These are phyloP conservation scores for Beauveria medogensis DNA, from an alignment of 2,329 filamentous ascomycete genomes.

Conservation along the genomic window DNA sequence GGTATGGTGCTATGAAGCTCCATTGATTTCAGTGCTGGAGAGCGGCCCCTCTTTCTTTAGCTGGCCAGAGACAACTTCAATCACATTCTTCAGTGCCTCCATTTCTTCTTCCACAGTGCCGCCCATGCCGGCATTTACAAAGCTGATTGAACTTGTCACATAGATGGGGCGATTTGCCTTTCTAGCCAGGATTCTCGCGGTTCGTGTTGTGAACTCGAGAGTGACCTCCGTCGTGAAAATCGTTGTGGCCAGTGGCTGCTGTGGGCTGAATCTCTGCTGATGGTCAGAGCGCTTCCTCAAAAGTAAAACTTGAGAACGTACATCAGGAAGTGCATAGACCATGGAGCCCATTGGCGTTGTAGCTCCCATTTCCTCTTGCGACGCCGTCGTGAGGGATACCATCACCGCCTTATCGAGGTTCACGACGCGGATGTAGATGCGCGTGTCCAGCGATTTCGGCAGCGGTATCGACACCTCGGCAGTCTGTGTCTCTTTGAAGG, in stretches of 20 bases:
- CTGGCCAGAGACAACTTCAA: slow-evolving; percentile 50
- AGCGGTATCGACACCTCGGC: slow-evolving; percentile 50
- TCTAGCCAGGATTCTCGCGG: slow-evolving; percentile 76
- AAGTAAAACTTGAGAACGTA: slow-evolving; percentile 31
- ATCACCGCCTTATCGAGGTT: slow-evolving; percentile 49
- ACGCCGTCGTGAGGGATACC: slow-evolving; percentile 53
- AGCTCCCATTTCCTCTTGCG: slow-evolving; percentile 41
- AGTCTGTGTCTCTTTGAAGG: slow-evolving; percentile 14
- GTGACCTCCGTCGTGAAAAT: slow-evolving; percentile 70
- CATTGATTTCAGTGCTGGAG: neutral
- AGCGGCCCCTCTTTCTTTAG: slow-evolving; percentile 17
- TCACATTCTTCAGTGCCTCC: slow-evolving; percentile 71
- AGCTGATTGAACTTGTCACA: slow-evolving; percentile 78
- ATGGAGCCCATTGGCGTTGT: slow-evolving; percentile 70
- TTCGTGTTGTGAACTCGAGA: slow-evolving; percentile 76
- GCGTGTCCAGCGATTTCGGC: slow-evolving; percentile 51
- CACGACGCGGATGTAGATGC: slow-evolving; percentile 52
- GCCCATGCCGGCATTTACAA: slow-evolving; percentile 64
- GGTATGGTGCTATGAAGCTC: neutral
- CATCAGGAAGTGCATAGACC: slow-evolving; percentile 88
- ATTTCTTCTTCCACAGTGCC: slow-evolving; percentile 89
- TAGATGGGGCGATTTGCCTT: slow-evolving; percentile 71
- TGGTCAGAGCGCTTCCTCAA: neutral
- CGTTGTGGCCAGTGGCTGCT: slow-evolving; percentile 65
- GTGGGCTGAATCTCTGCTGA: slow-evolving; percentile 41